Conservation (phyloP, 176 grass and related monocot genomes). For the Carex scoparia region DNA sequence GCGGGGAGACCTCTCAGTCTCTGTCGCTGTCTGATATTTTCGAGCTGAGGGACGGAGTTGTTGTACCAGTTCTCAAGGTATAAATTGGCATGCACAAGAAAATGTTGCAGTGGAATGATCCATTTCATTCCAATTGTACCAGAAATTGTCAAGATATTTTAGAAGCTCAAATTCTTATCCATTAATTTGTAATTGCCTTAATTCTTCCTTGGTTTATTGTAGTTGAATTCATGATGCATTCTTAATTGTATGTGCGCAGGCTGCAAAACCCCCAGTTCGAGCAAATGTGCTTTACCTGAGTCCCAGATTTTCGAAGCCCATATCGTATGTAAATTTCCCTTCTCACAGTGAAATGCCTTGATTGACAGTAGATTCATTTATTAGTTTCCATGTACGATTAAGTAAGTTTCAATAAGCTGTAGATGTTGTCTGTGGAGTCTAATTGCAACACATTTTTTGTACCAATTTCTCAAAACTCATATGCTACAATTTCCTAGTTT, state of each 20-base stretch:
- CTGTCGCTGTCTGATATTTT: slow-evolving; percentile 84
- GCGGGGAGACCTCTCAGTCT: slow-evolving; percentile 84
- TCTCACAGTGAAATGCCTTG: background rate
- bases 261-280: slow-evolving; percentile 72
- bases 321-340: slow-evolving; percentile 52
- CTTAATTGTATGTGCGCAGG: slow-evolving; percentile 30
- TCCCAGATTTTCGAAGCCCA: slow-evolving; percentile 35
- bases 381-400: background rate
- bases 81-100: background rate
- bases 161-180: background rate
- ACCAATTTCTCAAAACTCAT: background rate
- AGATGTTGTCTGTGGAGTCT: background rate
- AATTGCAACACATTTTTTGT: background rate
- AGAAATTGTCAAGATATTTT: background rate
- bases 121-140: background rate
- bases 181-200: background rate
- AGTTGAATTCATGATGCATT: background rate
- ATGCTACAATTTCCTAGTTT: background rate
- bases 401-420: background rate
- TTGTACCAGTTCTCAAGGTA: slow-evolving; percentile 75
- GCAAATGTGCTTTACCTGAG: slow-evolving; percentile 78
- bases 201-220: background rate
- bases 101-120: background rate
- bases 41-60: slow-evolving; percentile 41
- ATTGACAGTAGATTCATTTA: background rate